Evolutionary conservation across 306 rosid genomes (phyloP).

Genomic region (Aeschynomene evenia): DNA sequence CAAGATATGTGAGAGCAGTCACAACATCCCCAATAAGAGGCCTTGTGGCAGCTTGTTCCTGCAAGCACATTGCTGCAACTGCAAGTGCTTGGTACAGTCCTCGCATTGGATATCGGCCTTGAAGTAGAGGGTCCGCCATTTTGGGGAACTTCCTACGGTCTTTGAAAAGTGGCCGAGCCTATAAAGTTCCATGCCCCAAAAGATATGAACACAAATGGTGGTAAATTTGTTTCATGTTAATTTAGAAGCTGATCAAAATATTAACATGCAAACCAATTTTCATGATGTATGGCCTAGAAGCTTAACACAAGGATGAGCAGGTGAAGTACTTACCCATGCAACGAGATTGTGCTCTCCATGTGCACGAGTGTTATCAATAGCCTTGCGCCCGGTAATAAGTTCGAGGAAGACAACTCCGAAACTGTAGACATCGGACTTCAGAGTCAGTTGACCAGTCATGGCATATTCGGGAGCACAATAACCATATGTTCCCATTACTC

Average conservation of each 20-base stretch:
- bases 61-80: slow-evolving; percentile 98
- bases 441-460: slow-evolving; percentile 96
- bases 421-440: slow-evolving; percentile 89
- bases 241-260: neutral
- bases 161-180: slow-evolving; percentile 93
- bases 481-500: slow-evolving; percentile 97
- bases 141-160: slow-evolving; percentile 90
- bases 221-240: slow-evolving; percentile 18
- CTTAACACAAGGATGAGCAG: neutral
- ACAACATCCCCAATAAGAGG: slow-evolving; percentile 96
- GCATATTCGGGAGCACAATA: slow-evolving; percentile 98
- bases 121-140: slow-evolving; percentile 94
- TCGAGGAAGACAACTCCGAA: slow-evolving; percentile 96
- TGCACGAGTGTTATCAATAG: slow-evolving; percentile 76
- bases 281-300: neutral
- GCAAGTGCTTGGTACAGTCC: slow-evolving; percentile 97
- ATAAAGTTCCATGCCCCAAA: slow-evolving; percentile 28
- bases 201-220: slow-evolving; percentile 20
- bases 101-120: slow-evolving; percentile 87
- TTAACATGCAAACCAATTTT: neutral
- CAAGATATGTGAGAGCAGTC: slow-evolving; percentile 91
- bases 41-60: slow-evolving; percentile 93
- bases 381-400: slow-evolving; percentile 94
- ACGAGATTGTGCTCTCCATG: slow-evolving; percentile 95
- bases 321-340: slow-evolving; percentile 74